Evolutionary conservation across 2,329 filamentous ascomycete species (phyloP).

Genomic region (Beauveria sp.): DNA sequence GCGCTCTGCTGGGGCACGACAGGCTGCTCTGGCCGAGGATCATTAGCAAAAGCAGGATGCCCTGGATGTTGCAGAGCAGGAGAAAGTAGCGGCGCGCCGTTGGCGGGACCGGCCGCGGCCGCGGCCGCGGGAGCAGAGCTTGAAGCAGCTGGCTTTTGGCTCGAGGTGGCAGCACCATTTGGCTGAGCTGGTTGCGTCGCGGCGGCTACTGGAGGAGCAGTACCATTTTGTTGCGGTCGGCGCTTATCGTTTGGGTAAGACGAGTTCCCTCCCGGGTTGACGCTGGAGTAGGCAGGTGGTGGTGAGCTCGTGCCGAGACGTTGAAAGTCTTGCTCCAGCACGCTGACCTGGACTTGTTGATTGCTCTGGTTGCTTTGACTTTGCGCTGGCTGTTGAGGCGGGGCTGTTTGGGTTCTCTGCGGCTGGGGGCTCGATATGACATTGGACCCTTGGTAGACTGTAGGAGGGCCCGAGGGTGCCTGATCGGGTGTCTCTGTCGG

Average conservation of each 20-base stretch:
- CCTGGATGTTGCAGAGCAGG: conserved; percentile 50
- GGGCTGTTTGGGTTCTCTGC: conserved; percentile 34
- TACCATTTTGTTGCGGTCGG: conserved; percentile 32
- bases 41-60: conserved; percentile 89
- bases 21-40: conserved; percentile 50
- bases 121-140: conserved; percentile 18
- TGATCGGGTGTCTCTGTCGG: conserved; percentile 84
- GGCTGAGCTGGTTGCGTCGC: conserved; percentile 24
- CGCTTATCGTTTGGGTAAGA: conserved; percentile 77
- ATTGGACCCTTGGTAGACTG: conserved; percentile 80
- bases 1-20: conserved; percentile 35
- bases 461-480: conserved; percentile 81
- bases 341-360: conserved; percentile 49
- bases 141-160: conserved; percentile 12
- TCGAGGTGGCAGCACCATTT: conserved; percentile 16
- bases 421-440: conserved; percentile 50
- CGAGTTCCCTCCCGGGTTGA: conserved; percentile 46
- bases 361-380: conserved; percentile 14
- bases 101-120: conserved; percentile 24
- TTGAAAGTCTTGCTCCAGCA: conserved; percentile 80
- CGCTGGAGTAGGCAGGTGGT: conserved; percentile 89
- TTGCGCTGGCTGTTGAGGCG: conserved; percentile 30
- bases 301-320: conserved; percentile 76
- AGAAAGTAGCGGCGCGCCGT: conserved; percentile 19
- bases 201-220: conserved; percentile 16